phyloP scores from a whole-genome alignment of 2,329 filamentous ascomycete species.

The Exophiala sideris region DNA sequence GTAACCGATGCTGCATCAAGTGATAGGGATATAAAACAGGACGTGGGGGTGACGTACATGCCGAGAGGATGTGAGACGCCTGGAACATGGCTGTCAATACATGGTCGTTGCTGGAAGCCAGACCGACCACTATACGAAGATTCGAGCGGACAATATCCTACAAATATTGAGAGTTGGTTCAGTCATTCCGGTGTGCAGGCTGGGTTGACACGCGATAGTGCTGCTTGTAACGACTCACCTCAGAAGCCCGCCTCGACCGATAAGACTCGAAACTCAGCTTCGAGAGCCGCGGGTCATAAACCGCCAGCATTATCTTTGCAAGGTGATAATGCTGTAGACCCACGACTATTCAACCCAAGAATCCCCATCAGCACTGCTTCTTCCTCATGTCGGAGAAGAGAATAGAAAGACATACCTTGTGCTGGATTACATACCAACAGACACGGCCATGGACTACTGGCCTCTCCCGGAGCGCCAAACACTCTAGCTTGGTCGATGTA shows the following conservation, averaged over 20 bases:
- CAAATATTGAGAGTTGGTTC: neutral
- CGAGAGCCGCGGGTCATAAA: conserved; percentile 42
- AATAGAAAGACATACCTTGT: conserved; percentile 6
- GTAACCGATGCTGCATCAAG: too few relatives aligned
- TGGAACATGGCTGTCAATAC: conserved; percentile 16
- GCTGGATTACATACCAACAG: conserved; percentile 16
- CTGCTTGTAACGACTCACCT: neutral
- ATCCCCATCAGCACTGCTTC: too few relatives aligned
- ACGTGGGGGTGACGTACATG: conserved; percentile 8
- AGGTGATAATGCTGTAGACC: conserved; percentile 44
- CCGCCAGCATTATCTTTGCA: conserved; percentile 41
- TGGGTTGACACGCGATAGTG: too few relatives aligned
- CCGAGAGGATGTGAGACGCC: conserved; percentile 17
- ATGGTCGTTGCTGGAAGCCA: conserved; percentile 17
- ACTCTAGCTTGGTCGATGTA: conserved; percentile 1
- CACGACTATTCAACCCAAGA: conserved; percentile 2
- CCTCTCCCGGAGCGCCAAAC: neutral
- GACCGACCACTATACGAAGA: conserved; percentile 16
- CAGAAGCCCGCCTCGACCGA: conserved; percentile 12
- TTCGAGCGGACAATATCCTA: conserved; percentile 7
- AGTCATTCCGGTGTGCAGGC: too few relatives aligned
- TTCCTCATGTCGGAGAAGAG: too few relatives aligned
- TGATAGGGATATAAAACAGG: neutral
- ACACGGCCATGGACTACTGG: conserved; percentile 13
- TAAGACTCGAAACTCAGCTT: conserved; percentile 21